Conservation (phyloP, 768 basidiomycete genomes). For the Mycena pura region DNA sequence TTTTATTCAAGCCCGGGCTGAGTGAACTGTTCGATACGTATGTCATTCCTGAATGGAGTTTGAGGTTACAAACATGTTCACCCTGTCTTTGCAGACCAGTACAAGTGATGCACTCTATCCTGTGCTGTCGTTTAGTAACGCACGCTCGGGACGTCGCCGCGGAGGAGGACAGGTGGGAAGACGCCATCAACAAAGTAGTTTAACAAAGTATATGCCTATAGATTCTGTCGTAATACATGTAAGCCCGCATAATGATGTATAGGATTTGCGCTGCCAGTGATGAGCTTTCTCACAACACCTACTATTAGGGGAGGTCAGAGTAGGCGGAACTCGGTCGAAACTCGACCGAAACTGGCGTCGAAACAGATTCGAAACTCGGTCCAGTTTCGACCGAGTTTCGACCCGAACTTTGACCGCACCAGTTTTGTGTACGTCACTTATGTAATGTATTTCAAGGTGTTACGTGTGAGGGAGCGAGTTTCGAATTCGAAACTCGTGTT, state of each 20-base stretch:
- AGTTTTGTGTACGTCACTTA: no score
- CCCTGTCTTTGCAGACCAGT: constrained; percentile 1
- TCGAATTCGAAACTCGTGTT: no score
- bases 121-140: constrained; percentile 15
- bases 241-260: constrained; percentile 1
- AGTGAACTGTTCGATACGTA: constrained; percentile 1
- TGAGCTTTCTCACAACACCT: no score
- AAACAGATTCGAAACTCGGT: no score
- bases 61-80: neutral
- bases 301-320: no score
- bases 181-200: neutral
- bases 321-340: no score
- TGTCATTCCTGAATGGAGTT: neutral
- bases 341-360: no score
- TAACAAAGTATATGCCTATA: neutral
- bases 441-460: no score
- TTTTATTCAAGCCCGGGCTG: constrained; percentile 1
- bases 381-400: no score
- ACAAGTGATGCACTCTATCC: constrained; percentile 10
- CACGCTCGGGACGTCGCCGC: constrained; percentile 16
- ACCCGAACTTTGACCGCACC: no score
- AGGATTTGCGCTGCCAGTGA: no score
- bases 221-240: constrained; percentile 1
- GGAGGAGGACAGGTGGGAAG: constrained; percentile 2
- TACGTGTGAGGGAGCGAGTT: no score